Conservation (phyloP, 352 stramenopile species). For the Phytophthora tentaculata region DNA sequence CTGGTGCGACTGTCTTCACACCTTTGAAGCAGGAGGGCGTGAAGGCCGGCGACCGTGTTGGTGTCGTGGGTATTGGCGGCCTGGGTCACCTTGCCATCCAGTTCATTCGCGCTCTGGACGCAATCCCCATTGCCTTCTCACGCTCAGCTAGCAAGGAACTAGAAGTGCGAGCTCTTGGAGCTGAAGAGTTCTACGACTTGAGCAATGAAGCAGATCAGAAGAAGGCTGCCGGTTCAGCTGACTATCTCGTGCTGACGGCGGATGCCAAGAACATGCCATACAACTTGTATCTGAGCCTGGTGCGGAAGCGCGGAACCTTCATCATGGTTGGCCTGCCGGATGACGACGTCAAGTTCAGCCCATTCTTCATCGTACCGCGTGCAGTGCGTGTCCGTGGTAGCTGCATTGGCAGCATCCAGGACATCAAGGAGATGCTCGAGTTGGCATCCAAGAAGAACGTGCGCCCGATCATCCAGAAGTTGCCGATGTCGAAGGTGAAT, state of each 20-base stretch:
- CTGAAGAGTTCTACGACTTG: constrained; percentile 20
- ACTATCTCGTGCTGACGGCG: constrained; percentile 75
- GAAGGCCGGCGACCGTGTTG: constrained; percentile 52
- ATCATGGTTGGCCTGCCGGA: constrained; percentile 66
- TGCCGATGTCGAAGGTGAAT: constrained; percentile 3
- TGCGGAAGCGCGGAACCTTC: constrained; percentile 60
- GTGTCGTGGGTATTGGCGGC: constrained; percentile 74
- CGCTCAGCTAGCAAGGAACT: constrained; percentile 17
- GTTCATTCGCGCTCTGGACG: constrained; percentile 17
- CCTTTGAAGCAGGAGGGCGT: constrained; percentile 57
- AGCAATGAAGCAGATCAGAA: constrained; percentile 39
- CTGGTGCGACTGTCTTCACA: constrained; percentile 75
- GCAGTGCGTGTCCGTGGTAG: constrained; percentile 56
- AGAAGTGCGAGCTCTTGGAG: constrained; percentile 8
- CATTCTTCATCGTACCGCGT: constrained; percentile 50
- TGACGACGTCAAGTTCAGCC: constrained; percentile 48
- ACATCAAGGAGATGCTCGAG: constrained; percentile 78
- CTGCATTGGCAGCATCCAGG: constrained; percentile 72
- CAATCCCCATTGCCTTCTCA: constrained; percentile 13
- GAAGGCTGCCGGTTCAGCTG: constrained; percentile 35
- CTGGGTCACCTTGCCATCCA: constrained; percentile 58
- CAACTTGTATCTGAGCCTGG: constrained; percentile 48
- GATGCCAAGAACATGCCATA: constrained; percentile 49
- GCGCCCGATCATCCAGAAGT: constrained; percentile 18
- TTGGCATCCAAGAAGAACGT: constrained; percentile 44